Evolutionary conservation across 108 stramenopile species (phyloP).

Genomic region (Seminavis robusta): DNA sequence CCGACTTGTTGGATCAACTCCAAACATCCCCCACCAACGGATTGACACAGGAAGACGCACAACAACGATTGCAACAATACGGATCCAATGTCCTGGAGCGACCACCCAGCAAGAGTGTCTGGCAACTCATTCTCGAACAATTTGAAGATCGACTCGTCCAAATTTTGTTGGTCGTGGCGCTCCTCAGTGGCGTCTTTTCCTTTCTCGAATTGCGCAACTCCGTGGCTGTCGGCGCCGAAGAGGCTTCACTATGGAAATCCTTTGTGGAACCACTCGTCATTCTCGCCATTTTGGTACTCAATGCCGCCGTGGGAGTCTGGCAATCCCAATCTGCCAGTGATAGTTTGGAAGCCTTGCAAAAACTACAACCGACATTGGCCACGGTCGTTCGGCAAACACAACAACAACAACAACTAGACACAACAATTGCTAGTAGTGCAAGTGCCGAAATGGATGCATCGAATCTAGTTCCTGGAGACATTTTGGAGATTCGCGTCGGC

Average conservation of each 20-base stretch:
- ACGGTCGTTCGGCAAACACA: slow-evolving; percentile 67
- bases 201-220: slow-evolving; percentile 49
- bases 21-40: slow-evolving; percentile 17
- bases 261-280: slow-evolving; percentile 96
- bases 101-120: slow-evolving; percentile 40
- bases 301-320: slow-evolving; percentile 97
- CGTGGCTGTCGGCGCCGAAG: slow-evolving; percentile 1
- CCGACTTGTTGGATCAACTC: slow-evolving; percentile 8
- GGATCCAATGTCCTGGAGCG: slow-evolving; percentile 56
- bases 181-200: slow-evolving; percentile 66
- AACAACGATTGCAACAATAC: slow-evolving; percentile 25
- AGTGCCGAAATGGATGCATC: slow-evolving; percentile 31
- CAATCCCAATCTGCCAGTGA: slow-evolving; percentile 87
- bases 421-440: slow-evolving; percentile 20
- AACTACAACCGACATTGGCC: slow-evolving; percentile 81
- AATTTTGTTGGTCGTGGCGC: slow-evolving; percentile 75
- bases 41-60: slow-evolving; percentile 18
- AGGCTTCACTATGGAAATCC: slow-evolving; percentile 28
- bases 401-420: background rate
- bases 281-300: slow-evolving; percentile 89
- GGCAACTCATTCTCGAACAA: slow-evolving; percentile 69
- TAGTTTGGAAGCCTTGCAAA: slow-evolving; percentile 88
- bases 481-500: slow-evolving; percentile 86
- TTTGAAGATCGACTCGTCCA: slow-evolving; percentile 88
- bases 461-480: slow-evolving; percentile 93